Base-by-base conservation (phyloP, 2,329 filamentous ascomycete genomes). In the Triangularia verruculosa region DNA sequence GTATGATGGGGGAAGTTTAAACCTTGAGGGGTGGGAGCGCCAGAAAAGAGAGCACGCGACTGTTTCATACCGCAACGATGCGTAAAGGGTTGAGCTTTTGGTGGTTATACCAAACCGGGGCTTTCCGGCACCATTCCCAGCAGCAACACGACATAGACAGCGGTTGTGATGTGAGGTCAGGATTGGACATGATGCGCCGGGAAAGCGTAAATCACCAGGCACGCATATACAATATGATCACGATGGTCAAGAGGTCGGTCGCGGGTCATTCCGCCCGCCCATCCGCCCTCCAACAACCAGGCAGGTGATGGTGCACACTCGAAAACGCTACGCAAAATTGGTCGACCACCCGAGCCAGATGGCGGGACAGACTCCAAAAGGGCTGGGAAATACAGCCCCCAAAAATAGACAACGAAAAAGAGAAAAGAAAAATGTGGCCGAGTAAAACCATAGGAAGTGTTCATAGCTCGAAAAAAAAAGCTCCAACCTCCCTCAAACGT, bases 391-490 rank as follows among this genome's bases (percentile, higher is more conserved):
- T 1, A 25, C n/a, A n/a, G n/a, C n/a, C n/a, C n/a, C n/a, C n/a
- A n/a, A n/a, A n/a, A n/a, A n/a, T n/a, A n/a, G n/a, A n/a, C n/a
- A n/a, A n/a, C n/a, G n/a, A n/a, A 24, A n/a, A 12, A 2, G 4
- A 27, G 5, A 27, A 5, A 54, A n/a, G n/a, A 28, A 27, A 54
- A 54, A 66, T 72, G 70, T 72, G 25, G 67, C 71, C 70, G 70
- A 34, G 51, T 65, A 66, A 65, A 66, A 69, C 67, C 71, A 73
- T 73, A 62, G 70, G 71, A 72, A 68, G 69, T 63, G 70, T 57
- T 73, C 71, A 72, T 22, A 39, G 70, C 69, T 25, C 13, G 17
- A 12, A 12, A 30, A 57, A 32, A 61, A 24, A 43, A 53, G 68
- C 69, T 70, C 68, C 22, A 67, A 59, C 68, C 64, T 69, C 69